Percentiles rank a stretch among this genome's conserved stretches.
Conservation (phyloP, 441 rosid species). For the Syzygium malaccense region DNA sequence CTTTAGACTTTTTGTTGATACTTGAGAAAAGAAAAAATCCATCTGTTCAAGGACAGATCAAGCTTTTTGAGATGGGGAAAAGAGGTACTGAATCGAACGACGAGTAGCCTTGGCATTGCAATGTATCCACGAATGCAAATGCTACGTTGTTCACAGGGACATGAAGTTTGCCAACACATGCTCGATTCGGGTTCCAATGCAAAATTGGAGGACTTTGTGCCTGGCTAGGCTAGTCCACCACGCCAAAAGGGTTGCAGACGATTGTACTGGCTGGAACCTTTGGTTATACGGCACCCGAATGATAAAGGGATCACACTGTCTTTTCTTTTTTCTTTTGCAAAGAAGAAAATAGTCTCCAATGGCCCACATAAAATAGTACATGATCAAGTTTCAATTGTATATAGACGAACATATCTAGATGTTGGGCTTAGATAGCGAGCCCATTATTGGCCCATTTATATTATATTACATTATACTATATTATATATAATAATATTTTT, state of each 20-base stretch:
- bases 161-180: not conserved
- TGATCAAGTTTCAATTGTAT: not conserved
- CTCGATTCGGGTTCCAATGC: not conserved
- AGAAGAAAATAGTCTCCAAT: too few species aligned
- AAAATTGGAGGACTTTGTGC: not conserved
- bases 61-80: not conserved
- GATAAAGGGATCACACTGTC: not conserved
- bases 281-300: not conserved
- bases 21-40: not conserved
- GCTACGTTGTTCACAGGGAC: not conserved
- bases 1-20: not conserved
- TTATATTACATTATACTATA: too few species aligned
- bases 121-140: not conserved
- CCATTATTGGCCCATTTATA: not conserved
- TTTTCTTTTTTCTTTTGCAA: not conserved
- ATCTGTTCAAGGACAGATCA: not conserved
- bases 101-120: not conserved
- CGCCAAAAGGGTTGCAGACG: not conserved
- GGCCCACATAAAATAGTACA: not conserved
- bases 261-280: not conserved
- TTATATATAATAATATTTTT: too few species aligned
- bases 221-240: not conserved
- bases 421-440: not conserved
- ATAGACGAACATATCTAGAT: not conserved
- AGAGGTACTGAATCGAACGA: not conserved